Evolutionary conservation across 192 early-diverging fungal genomes (phyloP), one percentile per base, ranked within the genome.

Genomic region (Gamsiella multidivaricata): DNA sequence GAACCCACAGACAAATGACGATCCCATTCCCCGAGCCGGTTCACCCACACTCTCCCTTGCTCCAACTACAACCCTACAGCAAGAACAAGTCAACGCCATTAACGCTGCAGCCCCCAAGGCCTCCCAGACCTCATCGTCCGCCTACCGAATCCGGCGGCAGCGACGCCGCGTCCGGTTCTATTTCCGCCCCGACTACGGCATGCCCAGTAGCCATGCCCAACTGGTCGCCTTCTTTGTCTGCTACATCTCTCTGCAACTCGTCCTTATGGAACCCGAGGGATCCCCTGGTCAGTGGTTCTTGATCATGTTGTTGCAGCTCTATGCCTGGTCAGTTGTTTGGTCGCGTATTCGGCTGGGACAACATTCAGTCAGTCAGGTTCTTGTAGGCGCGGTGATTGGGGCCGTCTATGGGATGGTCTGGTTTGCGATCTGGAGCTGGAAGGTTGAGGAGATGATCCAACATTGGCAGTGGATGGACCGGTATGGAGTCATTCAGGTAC

Each of bases 171-270:
- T n/a, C n/a, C n/a, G 45, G 37, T 37, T 69, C 15, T 58, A 73
- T 50, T 60, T 71, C 5, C 72, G 70, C 2, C 76, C 81, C 14
- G 80, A 83, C n/a, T 92, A 93, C 65, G 92, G 90, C 6, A 93
- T 93, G 92, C 92, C 92, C 26, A 87, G 85, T 23, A 85, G 84
- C 51, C 92, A 93, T 66, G 70, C 88, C 23, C 90, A 93, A 57
- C 84, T 89, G 57, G 86, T 92, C 41, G 84, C 87, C 9, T 93
- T 85, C 62, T 93, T 90, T 67, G 84, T 86, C 3, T 75, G 73
- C 14, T 92, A 85, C 63, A 73, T 81, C n/a, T 78, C 74, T 1
- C 47, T 78, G 18, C 74, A 78, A 28, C 47, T 78, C n/a, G 66
- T 78, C 6, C 66, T 78, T 7, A 78, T 78, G 74, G 74, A 78